A percentile compares a stretch with the other conserved stretches of the same genome.
Conservation (phyloP, 352 stramenopile species). For the Hyaloperonospora arabidopsidis region DNA sequence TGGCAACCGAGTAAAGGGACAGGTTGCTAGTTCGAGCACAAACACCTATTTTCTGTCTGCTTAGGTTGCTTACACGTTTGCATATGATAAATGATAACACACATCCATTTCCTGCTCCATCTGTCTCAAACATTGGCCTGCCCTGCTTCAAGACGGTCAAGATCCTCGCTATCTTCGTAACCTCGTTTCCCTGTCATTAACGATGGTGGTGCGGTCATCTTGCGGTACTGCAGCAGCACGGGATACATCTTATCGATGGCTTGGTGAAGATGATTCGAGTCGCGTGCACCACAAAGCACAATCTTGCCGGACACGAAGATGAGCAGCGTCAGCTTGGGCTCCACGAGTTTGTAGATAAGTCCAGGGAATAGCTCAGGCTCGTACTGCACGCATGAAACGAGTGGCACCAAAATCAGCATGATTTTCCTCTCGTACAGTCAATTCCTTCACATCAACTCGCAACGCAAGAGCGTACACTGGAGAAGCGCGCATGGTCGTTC, state of each 20-base stretch:
- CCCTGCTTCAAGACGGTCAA: slow-evolving; percentile 55
- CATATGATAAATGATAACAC: slow-evolving; percentile 10
- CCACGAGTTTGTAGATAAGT: slow-evolving; percentile 97
- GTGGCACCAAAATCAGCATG: slow-evolving; percentile 34
- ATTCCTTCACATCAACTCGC: neutral
- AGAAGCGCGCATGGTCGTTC: slow-evolving; percentile 93
- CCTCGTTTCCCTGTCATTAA: slow-evolving; percentile 60
- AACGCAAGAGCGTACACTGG: slow-evolving; percentile 50
- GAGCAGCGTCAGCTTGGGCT: slow-evolving; percentile 95
- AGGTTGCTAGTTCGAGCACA: neutral
- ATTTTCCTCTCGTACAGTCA: slow-evolving; percentile 43
- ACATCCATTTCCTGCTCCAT: neutral
- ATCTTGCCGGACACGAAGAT: slow-evolving; percentile 99
- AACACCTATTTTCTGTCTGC: neutral
- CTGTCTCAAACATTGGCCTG: slow-evolving; percentile 36
- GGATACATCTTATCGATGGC: slow-evolving; percentile 69
- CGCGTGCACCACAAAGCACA: slow-evolving; percentile 94
- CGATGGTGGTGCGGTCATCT: slow-evolving; percentile 68
- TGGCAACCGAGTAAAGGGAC: slow-evolving; percentile 2
- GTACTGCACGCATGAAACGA: slow-evolving; percentile 97
- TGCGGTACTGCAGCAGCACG: slow-evolving; percentile 55
- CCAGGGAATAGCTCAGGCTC: slow-evolving; percentile 99
- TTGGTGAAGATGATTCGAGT: slow-evolving; percentile 48
- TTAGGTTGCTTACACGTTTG: too few relatives aligned
- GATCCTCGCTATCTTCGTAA: slow-evolving; percentile 58